Evolutionary conservation across 176 grass and related monocot genomes (phyloP).

Genomic region (Cenchrus purpureus): DNA sequence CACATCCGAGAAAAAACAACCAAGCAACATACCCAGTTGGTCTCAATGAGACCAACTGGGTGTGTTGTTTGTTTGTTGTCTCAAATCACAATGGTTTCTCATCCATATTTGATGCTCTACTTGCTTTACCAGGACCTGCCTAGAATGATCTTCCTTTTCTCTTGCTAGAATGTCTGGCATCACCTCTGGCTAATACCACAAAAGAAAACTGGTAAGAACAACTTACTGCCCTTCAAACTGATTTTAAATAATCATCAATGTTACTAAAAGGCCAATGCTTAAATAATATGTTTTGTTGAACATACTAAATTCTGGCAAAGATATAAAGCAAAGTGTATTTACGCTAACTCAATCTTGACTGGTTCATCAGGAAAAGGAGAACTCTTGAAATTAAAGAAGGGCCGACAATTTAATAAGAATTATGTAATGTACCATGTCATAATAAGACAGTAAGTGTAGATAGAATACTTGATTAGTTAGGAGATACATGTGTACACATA

Average conservation of each 20-base stretch:
- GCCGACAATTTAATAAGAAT: not conserved
- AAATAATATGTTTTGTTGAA: not conserved
- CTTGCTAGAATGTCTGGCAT: not conserved
- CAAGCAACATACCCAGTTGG: not conserved
- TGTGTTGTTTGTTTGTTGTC: too few relatives aligned
- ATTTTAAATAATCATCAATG: not conserved
- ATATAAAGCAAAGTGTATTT: not conserved
- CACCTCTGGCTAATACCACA: not conserved
- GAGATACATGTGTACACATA: too few relatives aligned
- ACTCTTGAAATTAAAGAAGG: not conserved
- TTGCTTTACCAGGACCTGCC: not conserved
- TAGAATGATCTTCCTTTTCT: not conserved
- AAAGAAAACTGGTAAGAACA: not conserved
- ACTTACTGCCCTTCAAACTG: not conserved
- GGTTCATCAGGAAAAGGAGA: not conserved
- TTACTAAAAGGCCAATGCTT: not conserved
- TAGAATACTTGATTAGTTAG: too few relatives aligned
- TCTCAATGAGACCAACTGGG: not conserved
- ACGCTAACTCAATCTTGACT: not conserved
- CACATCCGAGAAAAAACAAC: not conserved
- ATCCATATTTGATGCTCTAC: not conserved
- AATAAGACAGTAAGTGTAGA: not conserved
- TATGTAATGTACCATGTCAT: not conserved
- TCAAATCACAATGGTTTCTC: not conserved
- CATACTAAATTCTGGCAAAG: conserved; percentile 23